Evolutionary conservation across 805 yeast species (phyloP), one percentile per base, ranked within the genome.

Genomic region (Priceomyces castillae): DNA sequence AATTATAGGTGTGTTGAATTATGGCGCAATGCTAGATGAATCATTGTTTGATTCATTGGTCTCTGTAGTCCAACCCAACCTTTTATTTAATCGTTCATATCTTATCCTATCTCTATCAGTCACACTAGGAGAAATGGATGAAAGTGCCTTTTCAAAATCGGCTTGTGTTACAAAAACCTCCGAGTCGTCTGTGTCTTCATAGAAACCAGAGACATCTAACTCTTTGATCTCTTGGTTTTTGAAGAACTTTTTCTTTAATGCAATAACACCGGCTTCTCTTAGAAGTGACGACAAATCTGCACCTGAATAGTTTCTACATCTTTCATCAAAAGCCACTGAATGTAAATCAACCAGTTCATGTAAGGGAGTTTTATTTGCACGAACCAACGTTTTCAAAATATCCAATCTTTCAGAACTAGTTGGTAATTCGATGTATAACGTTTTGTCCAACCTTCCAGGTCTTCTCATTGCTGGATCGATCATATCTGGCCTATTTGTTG

Each of bases 381-480:
- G 73, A 2, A 90, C 78, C 23, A 90, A 78, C 0, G 98, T 90
- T 47, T 74, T 76, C 59, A 92, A 71, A 46, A 92, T 94, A 50
- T 90, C 97, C 2, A 76, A 66, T 49, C 97, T 75, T 61, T 94
- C 99, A 2, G 69, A 73, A 0, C 81, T 78, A 5, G 80, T 78
- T 3, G 99, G 99, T 40, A 92, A 73, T 60, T 92, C 97, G 20
- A 92, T 92, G 63, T 84, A 92, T 36, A 92, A 69, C 2, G 96
- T 88, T 65, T 92, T 94, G 59, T 94, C 98, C 55, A 92, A 74
- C 64, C 99, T 80, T 4, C 98, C 99, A 0, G 98, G 98, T 60
- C 99, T 79, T 36, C 94, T 68, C 98, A 92, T 94, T 0, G 99
- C 99, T 3, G 96, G 90, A 64, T 92, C 99, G 51, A 92, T 94